Evolutionary conservation across 352 stramenopile species (phyloP).

Genomic region (Phytophthora aleatoria): DNA sequence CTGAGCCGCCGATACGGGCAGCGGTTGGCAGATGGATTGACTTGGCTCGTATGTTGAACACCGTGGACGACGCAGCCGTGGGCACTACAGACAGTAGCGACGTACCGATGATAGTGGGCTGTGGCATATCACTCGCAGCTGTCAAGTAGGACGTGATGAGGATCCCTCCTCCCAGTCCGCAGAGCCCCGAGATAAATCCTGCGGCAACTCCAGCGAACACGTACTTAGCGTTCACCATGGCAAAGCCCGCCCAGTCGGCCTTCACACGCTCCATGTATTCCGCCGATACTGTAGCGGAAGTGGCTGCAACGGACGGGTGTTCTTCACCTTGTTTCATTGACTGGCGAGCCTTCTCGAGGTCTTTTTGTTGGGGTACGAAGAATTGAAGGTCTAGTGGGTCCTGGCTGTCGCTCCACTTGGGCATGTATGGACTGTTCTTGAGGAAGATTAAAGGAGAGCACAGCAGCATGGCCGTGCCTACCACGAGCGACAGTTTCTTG

Average conservation of each 20-base stretch:
- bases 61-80: conserved; percentile 76
- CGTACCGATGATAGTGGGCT: conserved; percentile 83
- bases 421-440: conserved; percentile 80
- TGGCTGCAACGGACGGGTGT: conserved; percentile 22
- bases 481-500: conserved; percentile 76
- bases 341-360: conserved; percentile 24
- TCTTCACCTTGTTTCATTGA: conserved; percentile 8
- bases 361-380: conserved; percentile 52
- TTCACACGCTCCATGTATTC: conserved; percentile 56
- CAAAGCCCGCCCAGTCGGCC: conserved; percentile 50
- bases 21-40: conserved; percentile 81
- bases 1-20: conserved; percentile 61
- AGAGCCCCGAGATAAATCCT: conserved; percentile 86
- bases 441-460: conserved; percentile 83
- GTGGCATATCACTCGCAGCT: conserved; percentile 84
- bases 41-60: conserved; percentile 81
- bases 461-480: conserved; percentile 77
- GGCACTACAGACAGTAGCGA: conserved; percentile 85
- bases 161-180: conserved; percentile 80
- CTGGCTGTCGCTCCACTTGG: conserved; percentile 63
- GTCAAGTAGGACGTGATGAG: conserved; percentile 89
- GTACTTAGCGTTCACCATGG: conserved; percentile 76
- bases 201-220: conserved; percentile 68
- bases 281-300: conserved; percentile 22
- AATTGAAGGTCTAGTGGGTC: conserved; percentile 81